Percentiles rank a stretch among this genome's conserved stretches.
Conservation (phyloP, 352 stramenopile genomes). For the Thalassiosira mediterranea region DNA sequence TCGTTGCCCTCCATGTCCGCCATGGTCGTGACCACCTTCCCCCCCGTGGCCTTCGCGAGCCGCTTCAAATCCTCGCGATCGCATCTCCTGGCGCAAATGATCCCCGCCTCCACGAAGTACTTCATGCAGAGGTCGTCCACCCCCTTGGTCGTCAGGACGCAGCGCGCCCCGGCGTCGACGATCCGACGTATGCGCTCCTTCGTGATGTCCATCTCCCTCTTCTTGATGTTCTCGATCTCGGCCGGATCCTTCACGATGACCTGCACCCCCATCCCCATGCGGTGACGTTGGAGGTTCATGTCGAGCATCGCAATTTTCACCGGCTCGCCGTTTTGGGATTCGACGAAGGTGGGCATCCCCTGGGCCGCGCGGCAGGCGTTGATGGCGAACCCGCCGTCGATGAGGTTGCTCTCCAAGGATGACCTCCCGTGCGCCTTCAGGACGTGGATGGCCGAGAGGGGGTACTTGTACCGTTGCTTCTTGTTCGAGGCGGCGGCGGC, state of each 20-base stretch:
- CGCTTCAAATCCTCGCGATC: slow-evolving; percentile 98
- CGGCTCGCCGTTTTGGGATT: slow-evolving; percentile 81
- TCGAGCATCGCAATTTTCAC: slow-evolving; percentile 96
- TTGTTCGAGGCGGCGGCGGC: slow-evolving; percentile 24
- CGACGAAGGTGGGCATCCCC: slow-evolving; percentile 96
- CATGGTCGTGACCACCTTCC: slow-evolving; percentile 95
- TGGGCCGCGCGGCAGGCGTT: slow-evolving; percentile 96
- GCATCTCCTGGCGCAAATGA: slow-evolving; percentile 95
- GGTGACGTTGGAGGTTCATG: slow-evolving; percentile 98
- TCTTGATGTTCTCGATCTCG: slow-evolving; percentile 96
- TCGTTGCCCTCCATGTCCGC: slow-evolving; percentile 98
- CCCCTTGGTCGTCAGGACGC: slow-evolving; percentile 99
- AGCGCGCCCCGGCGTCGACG: slow-evolving; percentile 95
- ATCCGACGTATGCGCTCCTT: slow-evolving; percentile 99
- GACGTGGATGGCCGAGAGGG: slow-evolving; percentile 98
- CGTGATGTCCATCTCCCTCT: slow-evolving; percentile 99
- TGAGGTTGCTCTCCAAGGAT: slow-evolving; percentile 86
- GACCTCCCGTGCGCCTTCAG: slow-evolving; percentile 94
- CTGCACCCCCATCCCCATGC: slow-evolving; percentile 88
- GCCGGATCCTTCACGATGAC: slow-evolving; percentile 81
- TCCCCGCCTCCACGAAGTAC: slow-evolving; percentile 99
- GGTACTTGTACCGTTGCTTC: slow-evolving; percentile 88
- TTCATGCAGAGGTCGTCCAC: slow-evolving; percentile 99
- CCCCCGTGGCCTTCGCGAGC: slow-evolving; percentile 98
- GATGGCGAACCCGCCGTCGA: slow-evolving; percentile 91